These are phyloP conservation scores for Cymbopogon flexuosus DNA, from an alignment of 202 grass and related monocot species.

Conservation along the genomic window DNA sequence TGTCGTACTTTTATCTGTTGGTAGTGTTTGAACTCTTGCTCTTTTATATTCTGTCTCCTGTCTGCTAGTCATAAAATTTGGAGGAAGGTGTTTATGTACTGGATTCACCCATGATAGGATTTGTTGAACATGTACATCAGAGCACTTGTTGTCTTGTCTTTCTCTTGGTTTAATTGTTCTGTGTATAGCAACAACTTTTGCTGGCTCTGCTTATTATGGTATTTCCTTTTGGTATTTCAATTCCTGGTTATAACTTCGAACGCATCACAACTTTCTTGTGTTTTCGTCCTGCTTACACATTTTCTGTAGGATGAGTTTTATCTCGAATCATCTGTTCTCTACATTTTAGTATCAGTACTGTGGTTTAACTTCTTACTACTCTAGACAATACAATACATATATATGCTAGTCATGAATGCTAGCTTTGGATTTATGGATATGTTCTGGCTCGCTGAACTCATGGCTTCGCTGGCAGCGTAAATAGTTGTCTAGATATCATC, in stretches of 20 bases:
- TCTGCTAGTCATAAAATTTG: background rate
- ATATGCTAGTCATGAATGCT: background rate
- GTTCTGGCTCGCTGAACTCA: background rate
- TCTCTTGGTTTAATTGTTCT: background rate
- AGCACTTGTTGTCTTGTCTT: background rate
- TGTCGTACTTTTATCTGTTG: no score
- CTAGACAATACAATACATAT: background rate
- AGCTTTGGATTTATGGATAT: constrained; percentile 8
- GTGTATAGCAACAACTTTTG: background rate
- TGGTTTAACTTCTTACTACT: background rate
- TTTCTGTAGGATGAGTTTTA: background rate
- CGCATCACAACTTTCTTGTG: background rate
- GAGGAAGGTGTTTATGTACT: background rate
- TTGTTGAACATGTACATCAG: background rate
- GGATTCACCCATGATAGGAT: background rate
- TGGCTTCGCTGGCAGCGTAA: background rate
- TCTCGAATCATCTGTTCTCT: background rate
- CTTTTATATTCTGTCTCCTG: background rate
- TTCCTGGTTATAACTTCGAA: background rate
- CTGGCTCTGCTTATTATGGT: background rate
- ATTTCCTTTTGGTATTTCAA: background rate
- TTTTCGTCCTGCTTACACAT: background rate
- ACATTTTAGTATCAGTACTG: background rate
- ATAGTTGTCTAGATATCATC: background rate
- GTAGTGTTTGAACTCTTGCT: background rate